Conservation (phyloP, 768 basidiomycete genomes). For the Neoboletus magnificus region DNA sequence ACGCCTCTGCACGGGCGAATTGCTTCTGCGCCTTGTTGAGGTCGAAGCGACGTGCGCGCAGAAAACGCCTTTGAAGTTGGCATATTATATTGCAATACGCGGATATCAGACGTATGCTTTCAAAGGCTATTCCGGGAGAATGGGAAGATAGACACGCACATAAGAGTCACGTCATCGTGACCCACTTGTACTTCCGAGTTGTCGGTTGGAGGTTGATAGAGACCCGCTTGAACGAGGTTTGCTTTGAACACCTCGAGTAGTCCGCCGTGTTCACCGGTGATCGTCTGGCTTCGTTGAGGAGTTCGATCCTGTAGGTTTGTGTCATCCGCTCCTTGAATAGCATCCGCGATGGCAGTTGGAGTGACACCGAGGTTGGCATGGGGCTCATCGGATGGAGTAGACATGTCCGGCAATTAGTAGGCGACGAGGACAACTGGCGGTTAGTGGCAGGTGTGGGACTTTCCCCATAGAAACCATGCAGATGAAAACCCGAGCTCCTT, state of each 20-base stretch:
- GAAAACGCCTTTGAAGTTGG: slow-evolving; percentile 66
- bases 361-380: not conserved
- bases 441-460: not conserved
- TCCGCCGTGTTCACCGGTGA: not conserved
- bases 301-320: not conserved
- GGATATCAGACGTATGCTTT: not conserved
- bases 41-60: slow-evolving; percentile 75
- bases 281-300: not conserved
- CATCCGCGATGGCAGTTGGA: not conserved
- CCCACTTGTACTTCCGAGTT: slow-evolving; percentile 34
- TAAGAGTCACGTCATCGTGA: slow-evolving; percentile 63
- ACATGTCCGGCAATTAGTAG: not conserved
- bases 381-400: not conserved
- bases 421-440: not conserved
- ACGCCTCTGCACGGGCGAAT: slow-evolving; percentile 63
- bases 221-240: slow-evolving; percentile 44
- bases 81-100: not conserved
- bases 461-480: not conserved
- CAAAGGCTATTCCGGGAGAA: not conserved
- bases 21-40: slow-evolving; percentile 61
- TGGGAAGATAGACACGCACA: slow-evolving; percentile 42
- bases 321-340: not conserved
- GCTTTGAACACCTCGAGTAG: slow-evolving; percentile 50
- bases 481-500: not conserved
- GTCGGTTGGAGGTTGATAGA: slow-evolving; percentile 45